A percentile compares a stretch with the other conserved stretches of the same genome.
phyloP scores from a whole-genome alignment of 1,139 yeast species.

The Suhomyces atakaporum region DNA sequence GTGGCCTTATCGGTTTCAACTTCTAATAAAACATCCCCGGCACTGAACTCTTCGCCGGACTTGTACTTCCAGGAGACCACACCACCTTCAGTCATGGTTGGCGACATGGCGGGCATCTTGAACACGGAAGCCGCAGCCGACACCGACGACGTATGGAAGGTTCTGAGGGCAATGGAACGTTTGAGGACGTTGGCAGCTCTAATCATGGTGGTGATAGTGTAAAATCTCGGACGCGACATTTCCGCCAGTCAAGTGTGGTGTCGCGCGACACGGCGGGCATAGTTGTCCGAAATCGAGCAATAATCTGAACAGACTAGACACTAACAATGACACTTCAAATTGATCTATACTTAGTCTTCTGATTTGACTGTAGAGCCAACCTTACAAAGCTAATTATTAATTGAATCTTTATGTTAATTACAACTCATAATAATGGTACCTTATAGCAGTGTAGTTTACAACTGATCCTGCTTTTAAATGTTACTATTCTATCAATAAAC shows the following conservation, averaged over 20 bases:
- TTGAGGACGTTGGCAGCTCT: slow-evolving; percentile 19
- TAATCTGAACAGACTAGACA: no score
- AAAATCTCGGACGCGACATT: slow-evolving; percentile 24
- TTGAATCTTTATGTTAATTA: no score
- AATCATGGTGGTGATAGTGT: slow-evolving; percentile 17
- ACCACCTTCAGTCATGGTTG: slow-evolving; percentile 98
- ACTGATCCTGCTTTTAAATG: no score
- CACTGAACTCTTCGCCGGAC: slow-evolving; percentile 71
- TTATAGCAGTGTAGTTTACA: no score
- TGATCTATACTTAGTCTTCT: no score
- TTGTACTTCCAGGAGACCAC: slow-evolving; percentile 89
- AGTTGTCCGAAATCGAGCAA: no score
- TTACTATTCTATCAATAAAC: no score
- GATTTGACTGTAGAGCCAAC: no score
- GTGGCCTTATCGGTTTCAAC: slow-evolving; percentile 94
- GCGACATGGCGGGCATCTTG: slow-evolving; percentile 98
- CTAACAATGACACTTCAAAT: no score
- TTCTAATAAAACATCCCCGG: slow-evolving; percentile 88
- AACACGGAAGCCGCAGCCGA: slow-evolving; percentile 57
- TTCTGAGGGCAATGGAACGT: slow-evolving; percentile 12
- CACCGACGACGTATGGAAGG: slow-evolving; percentile 23
- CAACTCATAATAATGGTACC: no score
- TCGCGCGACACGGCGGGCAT: background rate
- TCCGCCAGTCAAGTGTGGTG: slow-evolving; percentile 15
- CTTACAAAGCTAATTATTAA: no score